phyloP scores from a whole-genome alignment of 169 alveolate genomes.

The Cryptosporidium tyzzeri region DNA sequence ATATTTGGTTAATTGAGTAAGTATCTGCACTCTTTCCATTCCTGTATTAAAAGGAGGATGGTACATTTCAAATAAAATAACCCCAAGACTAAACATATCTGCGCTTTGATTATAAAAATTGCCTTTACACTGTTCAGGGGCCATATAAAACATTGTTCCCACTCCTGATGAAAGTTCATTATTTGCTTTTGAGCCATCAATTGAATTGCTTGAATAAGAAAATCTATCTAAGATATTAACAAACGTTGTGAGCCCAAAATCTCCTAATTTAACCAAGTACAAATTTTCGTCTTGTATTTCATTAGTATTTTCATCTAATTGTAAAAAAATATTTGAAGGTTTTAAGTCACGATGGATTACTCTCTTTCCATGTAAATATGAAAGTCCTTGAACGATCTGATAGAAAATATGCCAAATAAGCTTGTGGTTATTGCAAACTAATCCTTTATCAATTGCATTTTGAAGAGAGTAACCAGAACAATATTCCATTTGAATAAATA shows the following conservation, averaged over 20 bases:
- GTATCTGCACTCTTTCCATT: conserved; percentile 83
- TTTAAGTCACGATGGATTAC: conserved; percentile 87
- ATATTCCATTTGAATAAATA: conserved; percentile 87
- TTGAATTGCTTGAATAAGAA: conserved; percentile 25
- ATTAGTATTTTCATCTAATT: conserved; percentile 78
- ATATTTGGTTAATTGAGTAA: conserved; percentile 33
- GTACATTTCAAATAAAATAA: conserved; percentile 87
- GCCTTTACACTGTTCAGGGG: conserved; percentile 87
- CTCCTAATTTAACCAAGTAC: conserved; percentile 84
- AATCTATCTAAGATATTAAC: conserved; percentile 73
- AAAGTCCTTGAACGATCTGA: conserved; percentile 87
- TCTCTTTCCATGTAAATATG: conserved; percentile 87
- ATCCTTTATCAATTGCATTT: conserved; percentile 82
- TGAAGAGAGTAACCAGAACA: conserved; percentile 85
- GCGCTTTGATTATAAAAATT: conserved; percentile 85
- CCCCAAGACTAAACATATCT: conserved; percentile 87
- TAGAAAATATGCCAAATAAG: conserved; percentile 83
- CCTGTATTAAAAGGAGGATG: conserved; percentile 85
- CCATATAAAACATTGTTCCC: conserved; percentile 87
- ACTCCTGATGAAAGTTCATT: conserved; percentile 77
- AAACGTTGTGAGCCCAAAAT: conserved; percentile 87
- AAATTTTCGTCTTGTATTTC: conserved; percentile 21
- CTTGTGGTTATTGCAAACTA: conserved; percentile 80
- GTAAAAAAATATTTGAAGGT: conserved; percentile 87
- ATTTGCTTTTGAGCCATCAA: conserved; percentile 37